A percentile compares a stretch with the other conserved stretches of the same genome.
Evolutionary conservation across 441 rosid species (phyloP).

Genomic region (Dalechampia spathulata): DNA sequence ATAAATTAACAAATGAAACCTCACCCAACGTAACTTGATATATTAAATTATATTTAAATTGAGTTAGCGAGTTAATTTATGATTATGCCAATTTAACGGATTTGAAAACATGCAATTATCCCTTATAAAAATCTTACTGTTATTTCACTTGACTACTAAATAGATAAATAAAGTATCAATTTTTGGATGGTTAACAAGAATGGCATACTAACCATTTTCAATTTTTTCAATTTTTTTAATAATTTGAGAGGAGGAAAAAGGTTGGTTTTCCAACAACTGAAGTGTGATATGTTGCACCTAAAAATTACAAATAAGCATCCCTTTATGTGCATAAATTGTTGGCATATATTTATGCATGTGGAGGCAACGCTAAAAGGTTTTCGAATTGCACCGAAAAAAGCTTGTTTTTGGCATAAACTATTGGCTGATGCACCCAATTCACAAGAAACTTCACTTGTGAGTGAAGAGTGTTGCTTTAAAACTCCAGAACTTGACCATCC

Average conservation of each 20-base stretch:
- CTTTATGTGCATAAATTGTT: background rate
- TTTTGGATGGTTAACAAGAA: conserved; percentile 2
- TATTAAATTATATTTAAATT: too few relatives aligned
- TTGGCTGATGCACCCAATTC: conserved; percentile 6
- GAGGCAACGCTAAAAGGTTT: background rate
- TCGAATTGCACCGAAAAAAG: background rate
- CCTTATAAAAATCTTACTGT: too few relatives aligned
- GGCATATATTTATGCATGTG: background rate
- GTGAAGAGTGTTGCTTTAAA: conserved; percentile 26
- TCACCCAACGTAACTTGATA: too few relatives aligned
- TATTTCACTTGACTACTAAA: too few relatives aligned
- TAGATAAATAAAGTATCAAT: too few relatives aligned
- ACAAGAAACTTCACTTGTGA: conserved; percentile 29
- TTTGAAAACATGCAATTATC: too few relatives aligned
- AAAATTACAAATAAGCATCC: background rate
- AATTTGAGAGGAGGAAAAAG: background rate
- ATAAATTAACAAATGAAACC: too few relatives aligned
- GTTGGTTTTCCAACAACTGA: conserved; percentile 14
- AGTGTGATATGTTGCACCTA: conserved; percentile 6
- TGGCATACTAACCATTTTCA: background rate
- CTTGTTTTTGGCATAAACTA: conserved; percentile 4
- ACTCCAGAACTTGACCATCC: too few relatives aligned
- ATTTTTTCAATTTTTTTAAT: background rate
- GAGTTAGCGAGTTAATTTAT: background rate
- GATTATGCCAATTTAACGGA: too few relatives aligned